Conservation (phyloP, 1,284 basidiomycete species). For the Blastosporella zonata region DNA sequence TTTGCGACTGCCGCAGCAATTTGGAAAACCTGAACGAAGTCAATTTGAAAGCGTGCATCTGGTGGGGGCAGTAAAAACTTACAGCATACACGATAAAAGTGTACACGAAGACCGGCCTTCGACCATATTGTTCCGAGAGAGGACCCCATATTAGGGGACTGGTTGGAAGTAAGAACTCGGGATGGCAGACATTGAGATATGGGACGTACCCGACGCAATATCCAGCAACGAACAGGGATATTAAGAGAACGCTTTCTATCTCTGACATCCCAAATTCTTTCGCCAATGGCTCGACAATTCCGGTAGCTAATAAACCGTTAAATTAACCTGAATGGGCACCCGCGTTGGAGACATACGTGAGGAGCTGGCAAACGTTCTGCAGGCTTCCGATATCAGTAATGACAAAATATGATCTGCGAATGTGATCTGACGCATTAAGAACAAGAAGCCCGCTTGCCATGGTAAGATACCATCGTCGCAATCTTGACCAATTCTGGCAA, state of each 20-base stretch:
- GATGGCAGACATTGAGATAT: neutral
- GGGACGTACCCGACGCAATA: conserved; percentile 47
- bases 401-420: neutral
- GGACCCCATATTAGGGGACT: conserved; percentile 65
- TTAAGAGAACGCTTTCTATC: conserved; percentile 48
- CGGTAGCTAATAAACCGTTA: conserved; percentile 35
- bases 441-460: conserved; percentile 57
- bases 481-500: conserved; percentile 36
- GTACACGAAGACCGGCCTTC: conserved; percentile 65
- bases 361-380: conserved; percentile 58
- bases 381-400: conserved; percentile 15
- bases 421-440: conserved; percentile 55
- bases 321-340: neutral
- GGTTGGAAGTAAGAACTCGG: neutral
- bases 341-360: conserved; percentile 35
- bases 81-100: conserved; percentile 66
- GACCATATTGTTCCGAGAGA: conserved; percentile 53
- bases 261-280: conserved; percentile 51
- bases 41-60: neutral
- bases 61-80: conserved; percentile 10
- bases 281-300: conserved; percentile 44
- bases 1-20: conserved; percentile 55
- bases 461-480: conserved; percentile 50
- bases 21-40: conserved; percentile 47
- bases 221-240: conserved; percentile 55